These are phyloP conservation scores for Aspergillus unguis DNA, from an alignment of 2,329 filamentous ascomycete genomes.

Conservation along the genomic window DNA sequence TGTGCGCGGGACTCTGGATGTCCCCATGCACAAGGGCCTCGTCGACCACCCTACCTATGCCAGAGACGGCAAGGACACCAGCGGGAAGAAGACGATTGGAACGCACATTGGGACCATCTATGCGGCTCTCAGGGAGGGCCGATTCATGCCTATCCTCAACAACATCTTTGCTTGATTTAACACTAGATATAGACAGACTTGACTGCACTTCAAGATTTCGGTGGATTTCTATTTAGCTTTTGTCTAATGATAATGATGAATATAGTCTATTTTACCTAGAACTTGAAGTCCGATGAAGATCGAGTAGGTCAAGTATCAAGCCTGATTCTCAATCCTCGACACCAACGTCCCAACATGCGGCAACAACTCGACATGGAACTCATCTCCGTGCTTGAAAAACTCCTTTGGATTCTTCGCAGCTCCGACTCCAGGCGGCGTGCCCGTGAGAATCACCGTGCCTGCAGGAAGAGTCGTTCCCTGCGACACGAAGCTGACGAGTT, in stretches of 20 bases:
- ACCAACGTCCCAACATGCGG: constrained; percentile 50
- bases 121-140: constrained; percentile 21
- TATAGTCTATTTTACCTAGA: not conserved
- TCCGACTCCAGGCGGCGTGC: constrained; percentile 44
- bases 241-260: not conserved
- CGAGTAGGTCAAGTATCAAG: not conserved
- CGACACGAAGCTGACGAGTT: constrained; percentile 40
- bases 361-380: constrained; percentile 49
- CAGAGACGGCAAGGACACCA: not conserved
- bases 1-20: constrained; percentile 32
- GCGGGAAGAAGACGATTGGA: constrained; percentile 20
- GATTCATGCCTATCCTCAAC: constrained; percentile 1
- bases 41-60: constrained; percentile 27
- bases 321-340: constrained; percentile 41
- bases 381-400: constrained; percentile 45
- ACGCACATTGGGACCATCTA: constrained; percentile 27
- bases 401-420: constrained; percentile 41
- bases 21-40: constrained; percentile 33
- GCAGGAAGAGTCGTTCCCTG: constrained; percentile 43
- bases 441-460: constrained; percentile 45
- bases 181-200: not conserved
- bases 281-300: too few species aligned
- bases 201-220: not conserved
- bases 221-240: not conserved
- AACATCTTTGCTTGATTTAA: constrained; percentile 1